These are phyloP conservation scores for Atalantia buxifolia DNA, from an alignment of 345 rosid species.

Conservation along the genomic window DNA sequence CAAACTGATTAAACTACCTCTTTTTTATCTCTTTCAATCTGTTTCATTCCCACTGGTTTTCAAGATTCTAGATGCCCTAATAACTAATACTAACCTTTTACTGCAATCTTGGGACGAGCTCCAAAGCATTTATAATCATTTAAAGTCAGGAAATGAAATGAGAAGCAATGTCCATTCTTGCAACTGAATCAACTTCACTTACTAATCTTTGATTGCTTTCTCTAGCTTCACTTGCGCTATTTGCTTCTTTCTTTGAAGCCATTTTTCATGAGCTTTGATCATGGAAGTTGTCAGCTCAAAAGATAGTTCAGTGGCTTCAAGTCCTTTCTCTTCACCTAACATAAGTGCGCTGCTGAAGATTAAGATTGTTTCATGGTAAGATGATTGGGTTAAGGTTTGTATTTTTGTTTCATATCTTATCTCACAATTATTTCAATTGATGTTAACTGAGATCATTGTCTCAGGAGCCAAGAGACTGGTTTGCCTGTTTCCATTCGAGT, in stretches of 20 bases:
- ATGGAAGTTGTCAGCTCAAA: constrained; percentile 53
- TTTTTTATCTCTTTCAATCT: neutral
- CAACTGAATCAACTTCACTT: constrained; percentile 2
- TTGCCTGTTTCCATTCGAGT: constrained; percentile 50
- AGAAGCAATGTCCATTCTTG: constrained; percentile 14
- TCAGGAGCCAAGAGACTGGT: constrained; percentile 67
- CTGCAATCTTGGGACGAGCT: constrained; percentile 27
- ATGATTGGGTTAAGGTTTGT: neutral
- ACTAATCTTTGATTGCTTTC: neutral
- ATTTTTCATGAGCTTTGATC: constrained; percentile 11
- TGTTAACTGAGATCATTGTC: constrained; percentile 3
- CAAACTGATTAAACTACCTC: constrained; percentile 17
- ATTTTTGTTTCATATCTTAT: neutral
- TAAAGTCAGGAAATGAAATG: neutral
- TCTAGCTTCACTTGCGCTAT: neutral
- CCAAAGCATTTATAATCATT: constrained; percentile 27
- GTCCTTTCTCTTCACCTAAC: constrained; percentile 59
- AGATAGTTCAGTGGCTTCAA: constrained; percentile 47
- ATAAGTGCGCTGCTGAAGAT: constrained; percentile 47
- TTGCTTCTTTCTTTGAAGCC: neutral
- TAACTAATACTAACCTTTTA: neutral
- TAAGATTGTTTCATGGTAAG: constrained; percentile 52
- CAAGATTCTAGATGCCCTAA: constrained; percentile 21
- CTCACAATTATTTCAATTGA: neutral
- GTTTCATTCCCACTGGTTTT: constrained; percentile 22